Evolutionary conservation across 352 stramenopile species (phyloP).

Genomic region (Thalassiosira mediterranea): DNA sequence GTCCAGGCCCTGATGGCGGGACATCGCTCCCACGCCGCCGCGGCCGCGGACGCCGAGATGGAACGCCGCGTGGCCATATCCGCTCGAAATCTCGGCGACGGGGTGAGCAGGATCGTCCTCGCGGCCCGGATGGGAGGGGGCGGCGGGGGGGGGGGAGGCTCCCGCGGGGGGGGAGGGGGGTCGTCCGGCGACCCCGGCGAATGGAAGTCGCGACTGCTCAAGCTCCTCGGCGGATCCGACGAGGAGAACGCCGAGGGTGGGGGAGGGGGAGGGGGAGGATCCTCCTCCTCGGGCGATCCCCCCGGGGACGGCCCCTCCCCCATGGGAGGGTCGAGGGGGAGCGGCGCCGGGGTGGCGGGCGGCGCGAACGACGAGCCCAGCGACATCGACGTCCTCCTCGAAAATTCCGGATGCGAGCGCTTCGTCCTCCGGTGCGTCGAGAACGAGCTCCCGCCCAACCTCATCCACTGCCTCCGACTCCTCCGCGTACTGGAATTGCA

Average conservation of each 20-base stretch:
- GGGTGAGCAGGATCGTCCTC: conserved; percentile 78
- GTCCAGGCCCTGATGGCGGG: conserved; percentile 62
- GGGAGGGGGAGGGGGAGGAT: not conserved
- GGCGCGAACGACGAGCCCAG: conserved; percentile 22
- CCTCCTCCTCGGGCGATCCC: conserved; percentile 10
- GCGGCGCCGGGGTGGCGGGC: not conserved
- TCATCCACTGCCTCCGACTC: conserved; percentile 84
- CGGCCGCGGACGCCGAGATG: conserved; percentile 69
- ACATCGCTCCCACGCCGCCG: conserved; percentile 21
- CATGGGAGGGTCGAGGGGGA: not conserved
- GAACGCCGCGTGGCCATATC: conserved; percentile 72
- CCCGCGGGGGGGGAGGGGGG: not conserved
- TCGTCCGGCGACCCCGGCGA: conserved; percentile 29
- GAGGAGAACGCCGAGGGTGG: conserved; percentile 14
- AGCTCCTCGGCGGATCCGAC: conserved; percentile 56
- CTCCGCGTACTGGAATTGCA: conserved; percentile 83
- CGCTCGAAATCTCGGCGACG: conserved; percentile 74
- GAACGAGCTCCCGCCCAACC: conserved; percentile 83
- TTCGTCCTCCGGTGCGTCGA: conserved; percentile 82
- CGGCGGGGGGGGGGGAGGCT: not conserved
- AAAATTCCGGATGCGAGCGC: conserved; percentile 70
- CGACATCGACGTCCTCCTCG: conserved; percentile 77
- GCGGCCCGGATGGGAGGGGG: conserved; percentile 58
- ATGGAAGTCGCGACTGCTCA: conserved; percentile 71
- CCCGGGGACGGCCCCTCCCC: conserved; percentile 23